Base-by-base conservation (phyloP, 2,329 filamentous ascomycete species). In the Diaporthe australafricana region DNA sequence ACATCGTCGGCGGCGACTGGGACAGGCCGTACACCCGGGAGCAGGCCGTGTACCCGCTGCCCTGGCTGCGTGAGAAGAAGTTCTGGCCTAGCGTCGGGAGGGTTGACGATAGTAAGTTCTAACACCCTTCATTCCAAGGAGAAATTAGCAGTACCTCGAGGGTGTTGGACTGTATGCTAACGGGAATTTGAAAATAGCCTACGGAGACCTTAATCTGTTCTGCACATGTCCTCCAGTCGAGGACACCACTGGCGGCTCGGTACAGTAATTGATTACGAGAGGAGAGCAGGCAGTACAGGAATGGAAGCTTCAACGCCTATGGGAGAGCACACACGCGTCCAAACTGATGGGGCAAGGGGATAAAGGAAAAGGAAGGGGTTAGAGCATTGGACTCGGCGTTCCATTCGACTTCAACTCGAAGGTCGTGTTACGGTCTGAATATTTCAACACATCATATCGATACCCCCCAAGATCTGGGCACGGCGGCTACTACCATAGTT, bases 81-180 rank as follows among this genome's bases (percentile, higher is more conserved):
- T 98, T 98, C 84, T 98, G 96, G 96, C 95, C 96, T 0, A 91
- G 87, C 45, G 94, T 98, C 17, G 94, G 93, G 8, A 89, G 96
- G 80, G 87, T 98, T 25, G 93, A 98, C 80, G 96, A 98, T 86
- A 89, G 94, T 96, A 83, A 87, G 92, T 87, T 65, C 22, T 57
- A 27, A 25, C 22, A 16, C 35, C 40, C 30, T 9, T 38, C 38
- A n/a, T 6, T 8, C 16, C 25, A 3, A 27, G 1, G n/a, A 68
- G n/a, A 25, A 12, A 55, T 42, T 27, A 42, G 35, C 22, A 42
- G 8, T n/a, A 30, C 3, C 5, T 16, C 5, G 27, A n/a, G 42
- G 16, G 14, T 48, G 25, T 50, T 35, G 45, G n/a, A 50, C n/a
- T 12, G 5, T 8, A 40, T 67, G 30, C 76, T 79, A 66, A 77